Percentiles rank a stretch among this genome's conserved stretches.
phyloP scores from a whole-genome alignment of 2,329 filamentous ascomycete genomes.

The Trichoderma sp. region DNA sequence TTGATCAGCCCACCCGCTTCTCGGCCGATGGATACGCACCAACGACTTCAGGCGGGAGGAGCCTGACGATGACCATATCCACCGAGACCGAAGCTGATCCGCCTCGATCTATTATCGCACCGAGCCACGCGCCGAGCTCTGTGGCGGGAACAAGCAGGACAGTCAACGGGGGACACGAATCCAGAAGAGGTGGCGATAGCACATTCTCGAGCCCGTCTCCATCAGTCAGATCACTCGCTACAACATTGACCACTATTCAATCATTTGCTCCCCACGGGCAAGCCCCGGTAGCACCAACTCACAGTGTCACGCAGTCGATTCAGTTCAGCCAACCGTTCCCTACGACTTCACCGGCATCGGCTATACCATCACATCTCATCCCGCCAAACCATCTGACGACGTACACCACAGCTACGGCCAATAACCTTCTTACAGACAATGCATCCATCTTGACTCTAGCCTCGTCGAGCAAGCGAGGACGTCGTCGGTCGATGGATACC shows the following conservation, averaged over 20 bases:
- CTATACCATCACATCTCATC: conserved; percentile 71
- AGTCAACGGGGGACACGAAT: conserved; percentile 66
- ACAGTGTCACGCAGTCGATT: conserved; percentile 54
- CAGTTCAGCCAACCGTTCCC: conserved; percentile 70
- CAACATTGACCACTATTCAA: conserved; percentile 84
- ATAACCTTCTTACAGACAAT: conserved; percentile 81
- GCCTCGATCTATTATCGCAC: conserved; percentile 71
- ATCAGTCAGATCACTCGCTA: conserved; percentile 78
- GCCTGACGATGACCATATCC: conserved; percentile 72
- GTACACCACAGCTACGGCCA: conserved; percentile 77
- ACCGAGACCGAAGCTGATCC: conserved; percentile 84
- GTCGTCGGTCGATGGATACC: conserved; percentile 80
- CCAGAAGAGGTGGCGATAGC: conserved; percentile 70
- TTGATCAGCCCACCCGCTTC: conserved; percentile 62
- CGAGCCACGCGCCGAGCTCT: conserved; percentile 71
- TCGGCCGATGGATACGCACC: conserved; percentile 63
- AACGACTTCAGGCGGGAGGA: conserved; percentile 68
- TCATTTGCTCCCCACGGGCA: conserved; percentile 52
- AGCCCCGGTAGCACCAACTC: conserved; percentile 39
- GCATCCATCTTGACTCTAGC: conserved; percentile 84
- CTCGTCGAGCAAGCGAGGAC: conserved; percentile 77
- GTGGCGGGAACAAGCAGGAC: conserved; percentile 75
- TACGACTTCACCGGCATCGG: conserved; percentile 66
- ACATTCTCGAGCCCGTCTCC: conserved; percentile 84
- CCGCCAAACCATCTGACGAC: conserved; percentile 66